Evolutionary conservation across 371 early-diverging fungal species (phyloP), one percentile per base, ranked within the genome.

Genomic region (Mucor lusitanicus): DNA sequence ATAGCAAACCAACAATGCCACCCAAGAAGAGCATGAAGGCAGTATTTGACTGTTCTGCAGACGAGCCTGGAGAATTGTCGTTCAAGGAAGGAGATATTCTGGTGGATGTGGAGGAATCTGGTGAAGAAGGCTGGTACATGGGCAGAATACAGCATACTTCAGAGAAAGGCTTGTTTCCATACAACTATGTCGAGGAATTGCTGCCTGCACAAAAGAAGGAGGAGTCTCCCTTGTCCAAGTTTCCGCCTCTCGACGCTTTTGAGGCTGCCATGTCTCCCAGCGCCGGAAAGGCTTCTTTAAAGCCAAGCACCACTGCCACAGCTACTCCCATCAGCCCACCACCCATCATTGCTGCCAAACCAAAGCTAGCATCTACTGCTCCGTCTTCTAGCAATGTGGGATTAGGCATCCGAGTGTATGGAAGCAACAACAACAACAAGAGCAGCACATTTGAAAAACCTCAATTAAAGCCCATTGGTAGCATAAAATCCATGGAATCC

Each of bases 121-220:
- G 72, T n/a, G 88, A 88, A 65, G 82, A 83, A 12, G 88, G 85
- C 46, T 88, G 88, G 88, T 79, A 80, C n/a, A 80, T 75, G 63
- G 88, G 88, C 4, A 74, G 74, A 37, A 58, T 88, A 30, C 72
- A 85, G 64, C 69, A 80, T 15, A 85, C 81, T 27, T 68, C 68
- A 4, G 66, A 68, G 27, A 75, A 76, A 30, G 88, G 88, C 0
- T 65, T 88, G 17, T 86, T 88, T 64, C 88, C 88, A 15, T 77
- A 75, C 53, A 88, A 88, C 57, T 86, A 86, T 62, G 86, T 81
- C 12, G 77, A 82, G 8, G 35, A 50, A 54, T 39, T 64, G 42
- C 19, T 56, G 42, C 28, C 27, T 9, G 30, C 39, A 11, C 55
- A 27, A 55, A 19, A 55, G 13, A 17, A 55, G 6, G 55, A 55